Evolutionary conservation across 768 basidiomycete genomes (phyloP).

Genomic region (Coprinellus aureogranulatus): DNA sequence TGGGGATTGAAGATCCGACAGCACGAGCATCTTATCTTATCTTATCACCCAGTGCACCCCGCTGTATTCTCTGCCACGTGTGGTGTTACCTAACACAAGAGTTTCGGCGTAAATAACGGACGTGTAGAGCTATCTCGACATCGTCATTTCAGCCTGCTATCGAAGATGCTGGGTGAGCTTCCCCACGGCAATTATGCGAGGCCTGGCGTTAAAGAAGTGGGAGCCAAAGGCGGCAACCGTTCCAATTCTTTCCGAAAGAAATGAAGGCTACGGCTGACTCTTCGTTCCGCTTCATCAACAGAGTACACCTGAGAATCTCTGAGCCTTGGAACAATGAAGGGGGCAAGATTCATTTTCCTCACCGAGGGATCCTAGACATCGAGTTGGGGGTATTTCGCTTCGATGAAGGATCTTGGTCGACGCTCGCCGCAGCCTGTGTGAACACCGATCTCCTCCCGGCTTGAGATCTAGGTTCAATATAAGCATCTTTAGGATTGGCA

Average conservation of each 20-base stretch:
- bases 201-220: too few relatives aligned
- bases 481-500: not conserved
- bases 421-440: constrained; percentile 73
- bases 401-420: constrained; percentile 43
- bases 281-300: constrained; percentile 47
- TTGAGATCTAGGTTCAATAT: constrained; percentile 47
- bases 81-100: too few relatives aligned
- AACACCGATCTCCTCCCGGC: constrained; percentile 63
- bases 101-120: too few relatives aligned
- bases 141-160: too few relatives aligned
- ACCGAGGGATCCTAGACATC: constrained; percentile 51
- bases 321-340: constrained; percentile 51
- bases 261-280: constrained; percentile 15
- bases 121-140: too few relatives aligned
- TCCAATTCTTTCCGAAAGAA: too few relatives aligned
- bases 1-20: not conserved
- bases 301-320: too few relatives aligned
- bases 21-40: too few relatives aligned
- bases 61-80: not conserved
- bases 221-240: too few relatives aligned
- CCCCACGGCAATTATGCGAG: too few relatives aligned
- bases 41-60: not conserved
- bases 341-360: constrained; percentile 69
- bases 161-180: too few relatives aligned
- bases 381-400: constrained; percentile 47